phyloP scores from a whole-genome alignment of 148 eudicot species.

The Chenopodium berlandieri region DNA sequence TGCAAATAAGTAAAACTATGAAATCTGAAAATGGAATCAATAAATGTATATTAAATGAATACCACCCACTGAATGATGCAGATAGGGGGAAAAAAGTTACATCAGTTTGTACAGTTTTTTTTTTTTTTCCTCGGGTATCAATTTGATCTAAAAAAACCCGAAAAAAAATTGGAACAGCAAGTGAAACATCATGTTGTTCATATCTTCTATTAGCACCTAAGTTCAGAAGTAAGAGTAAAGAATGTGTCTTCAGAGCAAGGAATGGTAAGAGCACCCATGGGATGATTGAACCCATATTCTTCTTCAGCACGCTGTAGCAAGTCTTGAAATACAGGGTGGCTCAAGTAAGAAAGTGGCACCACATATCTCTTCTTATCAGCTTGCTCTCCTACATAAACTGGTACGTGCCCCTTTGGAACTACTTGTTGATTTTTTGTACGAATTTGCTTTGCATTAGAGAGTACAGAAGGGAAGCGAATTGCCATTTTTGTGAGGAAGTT shows the following conservation, averaged over 20 bases:
- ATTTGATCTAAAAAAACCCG: conserved; percentile 2
- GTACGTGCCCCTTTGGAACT: conserved; percentile 24
- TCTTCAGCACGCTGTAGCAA: conserved; percentile 30
- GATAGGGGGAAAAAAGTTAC: conserved; percentile 1
- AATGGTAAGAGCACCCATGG: conserved; percentile 34
- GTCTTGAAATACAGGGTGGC: conserved; percentile 33
- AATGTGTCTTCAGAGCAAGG: conserved; percentile 33
- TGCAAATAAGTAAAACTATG: neutral
- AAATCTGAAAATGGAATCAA: neutral
- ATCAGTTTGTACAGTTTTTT: neutral
- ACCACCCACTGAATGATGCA: neutral
- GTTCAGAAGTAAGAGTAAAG: conserved; percentile 23
- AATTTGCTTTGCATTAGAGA: conserved; percentile 13
- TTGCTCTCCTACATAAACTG: conserved; percentile 27
- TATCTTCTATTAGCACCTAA: neutral
- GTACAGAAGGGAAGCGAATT: conserved; percentile 9
- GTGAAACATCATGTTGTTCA: neutral
- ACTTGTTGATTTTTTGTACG: conserved; percentile 7
- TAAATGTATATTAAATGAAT: neutral
- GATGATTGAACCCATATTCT: conserved; percentile 32
- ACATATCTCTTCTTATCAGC: conserved; percentile 22
- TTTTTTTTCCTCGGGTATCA: neutral
- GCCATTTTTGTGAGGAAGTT: neutral
- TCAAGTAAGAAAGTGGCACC: conserved; percentile 28
- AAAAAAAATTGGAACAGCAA: neutral